Evolutionary conservation across 2,329 filamentous ascomycete species (phyloP).

Genomic region (Coleophoma crateriformis): DNA sequence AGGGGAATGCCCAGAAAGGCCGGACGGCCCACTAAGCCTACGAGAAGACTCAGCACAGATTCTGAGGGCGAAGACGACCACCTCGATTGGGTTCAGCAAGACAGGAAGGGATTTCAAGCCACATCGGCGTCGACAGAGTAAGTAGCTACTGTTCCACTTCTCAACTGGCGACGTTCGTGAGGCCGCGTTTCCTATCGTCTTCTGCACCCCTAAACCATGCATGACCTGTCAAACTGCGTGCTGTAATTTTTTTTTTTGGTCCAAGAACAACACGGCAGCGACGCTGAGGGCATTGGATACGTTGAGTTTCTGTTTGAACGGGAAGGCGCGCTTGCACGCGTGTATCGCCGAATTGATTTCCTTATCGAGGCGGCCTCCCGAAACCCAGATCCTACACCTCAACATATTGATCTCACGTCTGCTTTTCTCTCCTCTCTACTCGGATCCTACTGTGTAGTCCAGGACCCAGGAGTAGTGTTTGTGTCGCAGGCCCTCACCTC

Average conservation of each 20-base stretch:
- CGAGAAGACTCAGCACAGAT: slow-evolving; percentile 22
- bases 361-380: slow-evolving; percentile 18
- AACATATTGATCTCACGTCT: not conserved
- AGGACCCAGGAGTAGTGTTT: not conserved
- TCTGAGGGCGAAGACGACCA: slow-evolving; percentile 21
- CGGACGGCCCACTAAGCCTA: slow-evolving; percentile 20
- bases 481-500: not conserved
- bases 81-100: slow-evolving; percentile 15
- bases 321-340: slow-evolving; percentile 2
- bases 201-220: not conserved
- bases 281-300: no score
- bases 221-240: no score
- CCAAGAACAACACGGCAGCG: no score
- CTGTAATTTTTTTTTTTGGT: no score
- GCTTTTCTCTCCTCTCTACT: slow-evolving; percentile 3
- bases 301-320: not conserved
- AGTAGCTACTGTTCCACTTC: slow-evolving; percentile 1
- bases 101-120: slow-evolving; percentile 6
- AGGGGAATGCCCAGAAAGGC: slow-evolving; percentile 15
- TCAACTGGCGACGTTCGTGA: not conserved
- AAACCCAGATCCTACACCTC: slow-evolving; percentile 5
- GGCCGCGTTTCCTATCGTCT: not conserved
- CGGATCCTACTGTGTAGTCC: not conserved
- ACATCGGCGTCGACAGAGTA: slow-evolving; percentile 1
- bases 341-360: slow-evolving; percentile 3